Conservation (phyloP, 192 early-diverging fungal species). For the Linnemannia exigua region DNA sequence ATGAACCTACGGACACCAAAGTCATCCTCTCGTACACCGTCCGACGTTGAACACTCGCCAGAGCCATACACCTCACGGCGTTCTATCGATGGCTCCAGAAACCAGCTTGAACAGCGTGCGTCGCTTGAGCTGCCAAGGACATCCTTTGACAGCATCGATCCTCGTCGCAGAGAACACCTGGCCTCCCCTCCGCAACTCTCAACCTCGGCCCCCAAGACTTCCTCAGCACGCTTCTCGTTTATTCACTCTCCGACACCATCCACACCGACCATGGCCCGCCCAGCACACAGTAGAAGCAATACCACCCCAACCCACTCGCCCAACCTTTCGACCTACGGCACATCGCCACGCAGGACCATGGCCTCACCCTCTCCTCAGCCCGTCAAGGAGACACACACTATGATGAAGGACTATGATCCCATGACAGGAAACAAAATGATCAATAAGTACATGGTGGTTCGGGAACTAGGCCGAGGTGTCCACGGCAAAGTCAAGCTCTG, state of each 20-base stretch:
- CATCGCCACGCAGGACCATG: conserved; percentile 26
- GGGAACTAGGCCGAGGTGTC: conserved; percentile 92
- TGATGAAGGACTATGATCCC: conserved; percentile 88
- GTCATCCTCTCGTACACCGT: not conserved
- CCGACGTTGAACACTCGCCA: conserved; percentile 36
- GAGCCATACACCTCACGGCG: conserved; percentile 6
- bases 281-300: conserved; percentile 34
- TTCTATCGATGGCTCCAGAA: conserved; percentile 17
- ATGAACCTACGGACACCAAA: conserved; percentile 41
- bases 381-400: conserved; percentile 88
- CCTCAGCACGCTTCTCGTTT: conserved; percentile 46
- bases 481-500: conserved; percentile 98
- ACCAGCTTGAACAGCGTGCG: not conserved
- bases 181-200: conserved; percentile 33
- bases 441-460: conserved; percentile 94
- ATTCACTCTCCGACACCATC: conserved; percentile 45
- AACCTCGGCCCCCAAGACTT: conserved; percentile 38
- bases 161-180: conserved; percentile 33
- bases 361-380: conserved; percentile 44
- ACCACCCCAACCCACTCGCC: conserved; percentile 39
- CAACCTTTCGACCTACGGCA: conserved; percentile 29
- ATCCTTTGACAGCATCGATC: conserved; percentile 36
- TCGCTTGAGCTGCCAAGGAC: conserved; percentile 27
- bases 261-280: conserved; percentile 46
- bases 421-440: conserved; percentile 94